Conservation (phyloP, 164 flowering plant species). For the Dillenia suffruticosa region DNA sequence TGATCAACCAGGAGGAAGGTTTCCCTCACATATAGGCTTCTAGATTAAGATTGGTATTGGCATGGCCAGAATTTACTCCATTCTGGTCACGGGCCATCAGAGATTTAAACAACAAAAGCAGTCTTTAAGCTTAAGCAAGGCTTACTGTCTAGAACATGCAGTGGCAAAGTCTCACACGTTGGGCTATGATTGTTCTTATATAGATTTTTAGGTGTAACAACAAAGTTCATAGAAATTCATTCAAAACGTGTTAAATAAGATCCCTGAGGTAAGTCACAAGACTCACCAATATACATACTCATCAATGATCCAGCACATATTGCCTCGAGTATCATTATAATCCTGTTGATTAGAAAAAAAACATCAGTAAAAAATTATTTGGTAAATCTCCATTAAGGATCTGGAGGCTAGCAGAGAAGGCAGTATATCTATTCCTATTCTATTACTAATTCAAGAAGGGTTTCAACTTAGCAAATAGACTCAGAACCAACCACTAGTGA, state of each 20-base stretch:
- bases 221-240: background rate
- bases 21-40: too few species aligned
- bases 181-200: too few species aligned
- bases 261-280: background rate
- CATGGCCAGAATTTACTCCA: too few species aligned
- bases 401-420: background rate
- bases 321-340: slow-evolving; percentile 79
- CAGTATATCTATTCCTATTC: background rate
- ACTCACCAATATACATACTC: slow-evolving; percentile 87
- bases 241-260: background rate
- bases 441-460: too few species aligned
- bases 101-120: too few species aligned
- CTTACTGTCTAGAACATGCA: too few species aligned
- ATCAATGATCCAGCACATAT: slow-evolving; percentile 82
- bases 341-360: slow-evolving; percentile 50
- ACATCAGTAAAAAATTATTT: background rate
- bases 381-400: background rate
- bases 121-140: too few species aligned
- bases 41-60: too few species aligned
- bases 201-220: background rate
- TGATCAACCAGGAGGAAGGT: too few species aligned
- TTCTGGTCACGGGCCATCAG: too few species aligned
- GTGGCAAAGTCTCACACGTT: too few species aligned
- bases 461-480: background rate
- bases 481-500: background rate